Conservation (phyloP, 768 basidiomycete species). For the Gelatoporia subvermispora region DNA sequence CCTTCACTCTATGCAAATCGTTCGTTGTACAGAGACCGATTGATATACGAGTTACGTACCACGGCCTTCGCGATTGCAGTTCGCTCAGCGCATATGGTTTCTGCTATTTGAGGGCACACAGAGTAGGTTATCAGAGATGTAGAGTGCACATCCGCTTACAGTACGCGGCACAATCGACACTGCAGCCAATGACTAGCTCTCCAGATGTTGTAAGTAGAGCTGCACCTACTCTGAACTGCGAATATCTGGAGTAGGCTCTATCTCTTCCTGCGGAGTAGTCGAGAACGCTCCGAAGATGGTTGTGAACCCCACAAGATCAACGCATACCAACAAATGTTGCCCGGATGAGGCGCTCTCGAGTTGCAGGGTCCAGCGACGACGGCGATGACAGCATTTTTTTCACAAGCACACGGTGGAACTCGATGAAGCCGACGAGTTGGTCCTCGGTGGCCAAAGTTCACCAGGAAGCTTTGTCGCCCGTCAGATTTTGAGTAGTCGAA, state of each 20-base stretch:
- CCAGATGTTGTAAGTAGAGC: conserved; percentile 69
- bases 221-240: conserved; percentile 91
- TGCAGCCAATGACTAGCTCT: conserved; percentile 73
- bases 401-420: too few species aligned
- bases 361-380: too few species aligned
- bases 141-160: conserved; percentile 39
- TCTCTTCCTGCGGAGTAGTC: conserved; percentile 47
- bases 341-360: too few species aligned
- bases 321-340: too few species aligned
- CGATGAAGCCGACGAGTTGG: too few species aligned
- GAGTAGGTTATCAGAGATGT: background rate
- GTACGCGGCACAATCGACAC: conserved; percentile 89
- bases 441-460: too few species aligned
- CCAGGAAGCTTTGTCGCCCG: too few species aligned
- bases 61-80: conserved; percentile 90
- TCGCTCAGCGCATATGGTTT: conserved; percentile 87
- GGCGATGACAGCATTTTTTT: too few species aligned
- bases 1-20: conserved; percentile 63
- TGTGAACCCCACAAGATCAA: too few species aligned
- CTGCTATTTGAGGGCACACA: too few species aligned
- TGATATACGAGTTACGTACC: conserved; percentile 41
- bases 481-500: too few species aligned
- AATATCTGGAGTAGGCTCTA: conserved; percentile 71
- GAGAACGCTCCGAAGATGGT: too few species aligned
- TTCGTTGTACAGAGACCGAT: background rate